Evolutionary conservation across 805 yeast genomes (phyloP), one percentile per base, ranked within the genome.

Genomic region (Suhomyces canberraensis): DNA sequence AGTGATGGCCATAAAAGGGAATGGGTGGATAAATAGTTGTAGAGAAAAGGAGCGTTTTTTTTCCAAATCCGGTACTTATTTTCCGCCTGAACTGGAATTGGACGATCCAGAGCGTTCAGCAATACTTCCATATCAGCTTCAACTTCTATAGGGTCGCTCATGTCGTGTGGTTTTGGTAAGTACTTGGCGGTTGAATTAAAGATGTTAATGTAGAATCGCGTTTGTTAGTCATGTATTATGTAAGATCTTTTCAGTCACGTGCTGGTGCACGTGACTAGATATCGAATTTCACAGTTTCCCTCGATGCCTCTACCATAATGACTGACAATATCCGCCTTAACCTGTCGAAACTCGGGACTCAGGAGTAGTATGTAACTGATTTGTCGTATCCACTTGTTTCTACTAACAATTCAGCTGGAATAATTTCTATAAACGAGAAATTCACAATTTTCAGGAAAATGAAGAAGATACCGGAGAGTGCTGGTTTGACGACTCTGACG

Each of bases 401-500:
- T 34, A 42, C 61, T 55, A 56, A 57, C 11, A 26, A n/a, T 29
- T 1, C 37, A 73, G 80, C 66, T 91, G 98, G 98, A 90, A 93
- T 59, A 76, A 81, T 36, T 86, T 91, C 58, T 91, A 91, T 60
- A 66, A 76, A 29, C 54, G 76, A 15, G 98, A 91, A 53, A 75
- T 77, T 44, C 50, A 57, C 18, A 91, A 91, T 61, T 91, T 85
- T 51, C 60, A 68, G 26, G 76, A 76, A 19, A 85, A 91, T 55
- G 78, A 84, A 13, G 73, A 82, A 14, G 97, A 93, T 56, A 81
- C 89, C 0, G 99, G 99, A 2, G 98, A 93, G 59, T 77, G 90
- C 58, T 93, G 98, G 98, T 93, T 93, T 60, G 80, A 84, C 47
- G 98, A 93, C 52, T 82, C 85, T n/a, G 89, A 84, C 51, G 98